Base-by-base conservation (phyloP, 495 filamentous ascomycete genomes). In the Collariella sp. region DNA sequence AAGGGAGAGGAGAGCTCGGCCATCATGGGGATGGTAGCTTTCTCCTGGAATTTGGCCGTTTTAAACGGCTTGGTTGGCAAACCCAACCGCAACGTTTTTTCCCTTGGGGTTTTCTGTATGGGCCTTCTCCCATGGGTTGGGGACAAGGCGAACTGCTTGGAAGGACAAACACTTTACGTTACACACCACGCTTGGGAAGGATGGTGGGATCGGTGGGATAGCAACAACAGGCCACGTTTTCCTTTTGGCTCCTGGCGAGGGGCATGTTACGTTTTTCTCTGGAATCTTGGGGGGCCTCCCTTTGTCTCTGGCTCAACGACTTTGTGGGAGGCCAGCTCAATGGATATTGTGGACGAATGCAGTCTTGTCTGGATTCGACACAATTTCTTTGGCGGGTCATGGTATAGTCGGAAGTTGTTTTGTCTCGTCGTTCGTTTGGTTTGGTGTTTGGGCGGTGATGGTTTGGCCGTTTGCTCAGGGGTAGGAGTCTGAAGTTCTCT, bases 51-150 rank as follows among this genome's bases (percentile, higher is more conserved):
- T 35, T 49, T 46, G 19, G 40, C 40, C 19, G 50, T 44, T 9
- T 26, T 15, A 0, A 54, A 20, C 33, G 40, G 39, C 3, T 36
- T 35, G 40, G 9, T 26, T 0, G n/a, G 23, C 1, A 43, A 9
- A n/a, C 38, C 50, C 15, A 46, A 15, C 34, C 0, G 46, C 31
- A 46, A 54, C 51, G 40, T 56, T 50, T 49, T 34, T 49, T 40
- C 33, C 22, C 29, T 40, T 34, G 46, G 33, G 1, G 19, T 3
- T 26, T 22, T 15, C n/a, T 19, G 7, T 49, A 15, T 49, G 15
- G 11, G 35, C 10, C 7, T 48, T 18, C 13, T 9, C 13, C 13
- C 20, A 15, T 24, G 43, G 43, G 2, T 46, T 3, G 35, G 15
- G 35, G 11, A 38, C 26, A 31, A 9, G 9, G 26, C 26, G 26